Percentiles rank a stretch among this genome's conserved stretches.
Evolutionary conservation across 345 rosid genomes (phyloP).

Genomic region (Gossypium thurberi): DNA sequence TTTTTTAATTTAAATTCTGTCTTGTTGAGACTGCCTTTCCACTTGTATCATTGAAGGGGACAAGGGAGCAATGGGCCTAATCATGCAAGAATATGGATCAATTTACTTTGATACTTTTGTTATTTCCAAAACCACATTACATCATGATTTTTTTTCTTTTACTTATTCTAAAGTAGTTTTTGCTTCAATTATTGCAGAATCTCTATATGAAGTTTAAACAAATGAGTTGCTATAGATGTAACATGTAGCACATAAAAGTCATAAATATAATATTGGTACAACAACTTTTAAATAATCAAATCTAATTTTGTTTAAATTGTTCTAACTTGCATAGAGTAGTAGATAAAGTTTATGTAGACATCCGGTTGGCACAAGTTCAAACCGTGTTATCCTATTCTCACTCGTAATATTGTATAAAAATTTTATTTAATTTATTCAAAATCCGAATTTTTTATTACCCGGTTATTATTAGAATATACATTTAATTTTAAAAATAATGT

Average conservation of each 20-base stretch:
- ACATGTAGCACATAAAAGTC: neutral
- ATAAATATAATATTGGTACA: neutral
- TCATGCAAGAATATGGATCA: neutral
- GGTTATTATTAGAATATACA: too few species aligned
- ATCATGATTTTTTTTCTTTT: neutral
- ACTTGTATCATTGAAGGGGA: constrained; percentile 6
- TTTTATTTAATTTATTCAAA: too few species aligned
- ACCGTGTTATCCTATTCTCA: rapidly evolving
- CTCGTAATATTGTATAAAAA: too few species aligned
- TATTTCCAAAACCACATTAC: neutral
- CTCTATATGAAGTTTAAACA: neutral
- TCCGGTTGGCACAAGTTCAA: too few species aligned
- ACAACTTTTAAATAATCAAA: neutral
- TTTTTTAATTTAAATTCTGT: neutral
- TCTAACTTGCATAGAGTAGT: too few species aligned
- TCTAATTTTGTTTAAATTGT: neutral
- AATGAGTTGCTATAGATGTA: neutral
- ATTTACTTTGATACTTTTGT: neutral
- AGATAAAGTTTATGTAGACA: too few species aligned
- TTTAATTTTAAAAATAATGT: too few species aligned
- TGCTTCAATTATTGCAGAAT: neutral
- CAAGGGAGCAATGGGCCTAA: constrained; percentile 5
- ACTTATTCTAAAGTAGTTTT: neutral
- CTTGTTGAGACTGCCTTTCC: neutral
- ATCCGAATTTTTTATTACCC: too few species aligned